phyloP scores from a whole-genome alignment of 164 flowering plant species.

The Aristolochia californica region DNA sequence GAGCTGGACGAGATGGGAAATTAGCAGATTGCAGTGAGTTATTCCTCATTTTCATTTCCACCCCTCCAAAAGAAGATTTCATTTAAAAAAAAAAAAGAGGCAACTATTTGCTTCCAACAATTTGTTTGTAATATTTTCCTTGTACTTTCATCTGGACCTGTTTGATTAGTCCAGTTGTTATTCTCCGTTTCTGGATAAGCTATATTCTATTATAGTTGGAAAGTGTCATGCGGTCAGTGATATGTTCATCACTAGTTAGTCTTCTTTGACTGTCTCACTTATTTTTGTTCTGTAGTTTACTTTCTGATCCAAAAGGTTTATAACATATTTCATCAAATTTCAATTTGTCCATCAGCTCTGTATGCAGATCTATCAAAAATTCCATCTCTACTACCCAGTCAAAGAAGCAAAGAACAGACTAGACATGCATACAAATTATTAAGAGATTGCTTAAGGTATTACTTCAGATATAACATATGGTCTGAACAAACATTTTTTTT shows the following conservation, averaged over 20 bases:
- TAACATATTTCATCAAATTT: no score
- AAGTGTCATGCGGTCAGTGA: no score
- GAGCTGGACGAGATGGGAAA: slow-evolving; percentile 96
- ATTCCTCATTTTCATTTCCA: not conserved
- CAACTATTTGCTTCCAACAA: not conserved
- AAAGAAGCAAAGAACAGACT: slow-evolving; percentile 69
- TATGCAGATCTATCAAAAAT: slow-evolving; percentile 60
- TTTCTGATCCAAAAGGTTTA: slow-evolving; percentile 1
- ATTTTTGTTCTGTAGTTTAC: not conserved
- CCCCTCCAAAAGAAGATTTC: no score
- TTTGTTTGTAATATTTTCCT: not conserved
- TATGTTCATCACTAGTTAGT: no score
- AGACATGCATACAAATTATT: slow-evolving; percentile 71
- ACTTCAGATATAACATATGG: no score
- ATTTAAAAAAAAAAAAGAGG: no score
- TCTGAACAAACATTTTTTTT: no score
- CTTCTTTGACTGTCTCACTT: no score
- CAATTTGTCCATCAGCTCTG: slow-evolving; percentile 35
- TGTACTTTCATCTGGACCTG: no score
- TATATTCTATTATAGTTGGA: no score
- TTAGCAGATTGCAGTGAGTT: slow-evolving; percentile 76
- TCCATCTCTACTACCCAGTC: slow-evolving; percentile 79
- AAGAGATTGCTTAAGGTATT: slow-evolving; percentile 75
- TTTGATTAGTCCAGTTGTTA: not conserved
- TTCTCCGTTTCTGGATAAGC: no score